A percentile compares a stretch with the other conserved stretches of the same genome.
Conservation (phyloP, 768 basidiomycete species). For the Pleurotus tuoliensis region DNA sequence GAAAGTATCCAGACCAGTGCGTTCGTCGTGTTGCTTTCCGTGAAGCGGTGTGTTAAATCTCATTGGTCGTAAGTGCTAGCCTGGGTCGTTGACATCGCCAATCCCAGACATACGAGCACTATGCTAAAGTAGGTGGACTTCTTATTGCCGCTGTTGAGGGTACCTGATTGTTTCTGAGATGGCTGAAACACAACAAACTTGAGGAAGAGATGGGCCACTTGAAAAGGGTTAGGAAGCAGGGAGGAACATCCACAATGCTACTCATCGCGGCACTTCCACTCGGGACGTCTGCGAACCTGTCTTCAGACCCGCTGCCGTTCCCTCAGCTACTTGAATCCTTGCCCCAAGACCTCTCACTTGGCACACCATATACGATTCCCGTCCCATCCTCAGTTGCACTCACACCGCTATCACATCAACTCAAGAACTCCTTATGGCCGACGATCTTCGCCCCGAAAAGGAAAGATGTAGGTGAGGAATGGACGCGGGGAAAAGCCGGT, state of each 20-base stretch:
- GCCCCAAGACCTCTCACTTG: conserved; percentile 44
- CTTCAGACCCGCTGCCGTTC: not conserved
- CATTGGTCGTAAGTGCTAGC: conserved; percentile 45
- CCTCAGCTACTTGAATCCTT: conserved; percentile 18
- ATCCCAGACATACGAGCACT: conserved; percentile 51
- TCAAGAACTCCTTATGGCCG: conserved; percentile 84
- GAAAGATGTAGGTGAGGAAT: conserved; percentile 62
- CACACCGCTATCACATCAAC: conserved; percentile 56
- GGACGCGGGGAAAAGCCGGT: conserved; percentile 59
- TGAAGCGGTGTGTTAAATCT: too few species aligned
- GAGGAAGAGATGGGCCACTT: conserved; percentile 68
- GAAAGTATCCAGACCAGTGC: conserved; percentile 58
- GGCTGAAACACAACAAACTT: conserved; percentile 60
- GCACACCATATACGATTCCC: conserved; percentile 47
- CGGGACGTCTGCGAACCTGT: conserved; percentile 30
- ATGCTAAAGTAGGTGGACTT: conserved; percentile 54
- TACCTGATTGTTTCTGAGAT: conserved; percentile 36
- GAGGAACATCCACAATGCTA: conserved; percentile 48
- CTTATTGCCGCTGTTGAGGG: not conserved
- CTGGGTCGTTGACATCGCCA: conserved; percentile 75
- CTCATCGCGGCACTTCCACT: conserved; percentile 30
- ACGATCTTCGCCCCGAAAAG: conserved; percentile 68
- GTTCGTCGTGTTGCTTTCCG: conserved; percentile 6
- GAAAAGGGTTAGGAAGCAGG: conserved; percentile 67
- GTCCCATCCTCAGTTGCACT: conserved; percentile 71